Base-by-base conservation (phyloP, 305 asterid genomes). In the Plantago lanceolata region DNA sequence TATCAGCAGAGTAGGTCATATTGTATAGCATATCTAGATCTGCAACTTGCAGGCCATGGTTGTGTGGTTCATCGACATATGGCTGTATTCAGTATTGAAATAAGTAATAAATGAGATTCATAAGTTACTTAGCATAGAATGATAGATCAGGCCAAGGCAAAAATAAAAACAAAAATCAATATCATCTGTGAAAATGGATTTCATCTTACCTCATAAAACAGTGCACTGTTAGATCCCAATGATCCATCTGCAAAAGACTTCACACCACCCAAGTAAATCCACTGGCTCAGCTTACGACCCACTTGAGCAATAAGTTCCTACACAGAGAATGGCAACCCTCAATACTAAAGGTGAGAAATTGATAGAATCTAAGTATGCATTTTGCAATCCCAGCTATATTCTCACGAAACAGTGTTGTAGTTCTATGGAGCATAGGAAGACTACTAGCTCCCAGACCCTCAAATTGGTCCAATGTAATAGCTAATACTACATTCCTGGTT, bases 221-320 rank as follows among this genome's bases (percentile, higher is more conserved):
- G 79, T 63, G 99, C 99, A 78, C 99, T 93, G 31, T 66, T 79
- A 66, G 97, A 93, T 74, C 97, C 99, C 88, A 93, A 71, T 61
- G 99, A 93, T 70, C 99, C 99, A 84, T 93, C 99, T 52, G 88
- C 82, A 77, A 84, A 93, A 68, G 94, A 85, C 82, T 93, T 89
- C 68, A 93, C 64, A 52, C 99, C 99, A 14, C 99, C 97, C 66
- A 93, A 80, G 80, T 89, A 82, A 55, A 93, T 81, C 97, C 97
- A 87, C 68, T 82, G 84, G 75, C 96, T 87, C 80, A 78, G 82
- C 69, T 72, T 80, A 64, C 69, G 94, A 63, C 92, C 92, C 64
- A 70, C 84, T 75, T 70, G 73, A 54, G 75, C 71, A 48, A 79
- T 71, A 52, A 79, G 79, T 74, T 88, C 92, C 97, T 93, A 69